Base-by-base conservation (phyloP, 2,329 filamentous ascomycete species). In the Fusarium pseudograminearum region DNA sequence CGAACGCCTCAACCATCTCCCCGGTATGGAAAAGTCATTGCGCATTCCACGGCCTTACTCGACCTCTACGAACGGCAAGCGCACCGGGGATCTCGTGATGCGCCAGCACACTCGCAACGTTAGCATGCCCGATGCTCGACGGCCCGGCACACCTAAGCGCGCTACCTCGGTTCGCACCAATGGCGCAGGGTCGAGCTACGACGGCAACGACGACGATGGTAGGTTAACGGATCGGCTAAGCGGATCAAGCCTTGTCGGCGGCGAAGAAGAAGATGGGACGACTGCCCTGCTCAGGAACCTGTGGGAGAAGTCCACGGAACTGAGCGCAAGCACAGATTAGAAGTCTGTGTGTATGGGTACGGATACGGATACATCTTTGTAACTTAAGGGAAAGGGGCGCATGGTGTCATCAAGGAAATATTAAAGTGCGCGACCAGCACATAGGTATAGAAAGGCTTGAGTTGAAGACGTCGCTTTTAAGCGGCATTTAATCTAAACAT, bases 291-390 rank as follows among this genome's bases (percentile, higher is more conserved):
- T 90, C 55, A 81, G 87, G 57, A 86, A 85, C 66, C 76, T 90
- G 50, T 90, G 88, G 88, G 87, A 90, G 46, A 89, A 87, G 81
- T 86, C 82, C 50, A 80, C 83, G 76, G 86, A 89, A 72, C 78
- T 89, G 61, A 85, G 86, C 71, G 84, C 84, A 30, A 89, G 87
- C 72, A 72, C 71, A 20, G 70, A 74, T 51, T 74, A 58, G 50
- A 54, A 50, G 28, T 40, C 46, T 31, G 26, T 44, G 44, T 48
- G 38, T 26, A 34, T 41, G 48, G 48, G 18, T 44, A 44, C 38
- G 20, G 38, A 34, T 34, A 50, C 65, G 41, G 41, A 36, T 40
- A 52, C 65, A 26, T 45, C 26, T 59, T 63, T 71, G 34, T 52
- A 44, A 66, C 51, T 56, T 46, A 48, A 48, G 33, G 56, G 61